Evolutionary conservation across 2,329 filamentous ascomycete species (phyloP).

Genomic region (Blumeria hordei): DNA sequence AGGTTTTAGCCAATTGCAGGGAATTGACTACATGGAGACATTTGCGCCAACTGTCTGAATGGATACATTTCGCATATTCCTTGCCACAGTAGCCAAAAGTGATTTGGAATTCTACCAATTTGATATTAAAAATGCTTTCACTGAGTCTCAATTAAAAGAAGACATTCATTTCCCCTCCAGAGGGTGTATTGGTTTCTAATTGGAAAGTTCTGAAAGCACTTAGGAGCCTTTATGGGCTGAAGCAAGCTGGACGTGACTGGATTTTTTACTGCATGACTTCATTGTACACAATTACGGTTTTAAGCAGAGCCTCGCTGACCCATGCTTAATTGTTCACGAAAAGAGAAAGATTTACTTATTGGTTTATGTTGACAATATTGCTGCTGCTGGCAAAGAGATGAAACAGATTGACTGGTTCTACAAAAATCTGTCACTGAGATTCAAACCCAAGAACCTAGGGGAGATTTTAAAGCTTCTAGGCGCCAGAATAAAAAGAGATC

Average conservation of each 20-base stretch:
- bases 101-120: neutral
- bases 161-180: neutral
- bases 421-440: too few relatives aligned
- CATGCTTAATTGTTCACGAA: too few relatives aligned
- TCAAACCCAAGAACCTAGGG: neutral
- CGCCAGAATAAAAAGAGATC: neutral
- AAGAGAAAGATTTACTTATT: too few relatives aligned
- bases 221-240: neutral
- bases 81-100: neutral
- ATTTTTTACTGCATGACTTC: neutral
- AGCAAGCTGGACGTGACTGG: neutral
- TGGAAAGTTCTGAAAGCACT: neutral
- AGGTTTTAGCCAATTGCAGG: too few relatives aligned
- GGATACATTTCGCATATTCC: too few relatives aligned
- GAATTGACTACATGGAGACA: too few relatives aligned
- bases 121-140: neutral
- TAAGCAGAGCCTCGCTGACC: too few relatives aligned
- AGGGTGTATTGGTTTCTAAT: neutral
- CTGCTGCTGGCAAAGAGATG: too few relatives aligned
- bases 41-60: too few relatives aligned
- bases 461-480: constrained; percentile 1
- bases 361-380: too few relatives aligned
- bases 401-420: too few relatives aligned
- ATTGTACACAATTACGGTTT: neutral
- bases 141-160: neutral